Percentiles rank a stretch among this genome's conserved stretches.
Conservation (phyloP, 2,329 filamentous ascomycete species). For the Clarireedia hainanense region DNA sequence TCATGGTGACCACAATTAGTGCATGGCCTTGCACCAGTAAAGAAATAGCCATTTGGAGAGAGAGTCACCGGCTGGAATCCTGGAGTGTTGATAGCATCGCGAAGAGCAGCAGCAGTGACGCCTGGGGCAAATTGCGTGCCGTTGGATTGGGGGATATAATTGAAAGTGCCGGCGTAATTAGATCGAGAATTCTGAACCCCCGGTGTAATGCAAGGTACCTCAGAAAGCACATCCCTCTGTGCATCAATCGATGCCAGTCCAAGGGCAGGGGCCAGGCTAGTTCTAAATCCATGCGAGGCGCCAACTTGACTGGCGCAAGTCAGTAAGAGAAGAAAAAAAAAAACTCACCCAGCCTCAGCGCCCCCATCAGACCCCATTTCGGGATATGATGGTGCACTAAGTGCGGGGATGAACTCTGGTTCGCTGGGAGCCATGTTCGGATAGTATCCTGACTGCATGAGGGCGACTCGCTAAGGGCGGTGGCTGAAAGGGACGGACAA, state of each 20-base stretch:
- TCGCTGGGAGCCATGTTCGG: not conserved
- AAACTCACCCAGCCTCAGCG: slow-evolving; percentile 6
- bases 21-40: not conserved
- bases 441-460: not conserved
- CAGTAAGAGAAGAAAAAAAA: too few relatives aligned
- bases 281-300: too few relatives aligned
- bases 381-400: not conserved
- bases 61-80: not conserved
- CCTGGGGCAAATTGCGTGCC: too few relatives aligned
- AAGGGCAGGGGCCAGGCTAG: too few relatives aligned
- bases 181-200: too few relatives aligned
- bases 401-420: not conserved
- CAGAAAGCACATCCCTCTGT: too few relatives aligned
- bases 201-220: too few relatives aligned
- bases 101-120: too few relatives aligned
- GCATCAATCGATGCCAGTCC: too few relatives aligned
- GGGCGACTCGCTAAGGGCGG: not conserved
- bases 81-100: not conserved
- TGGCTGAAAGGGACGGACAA: not conserved
- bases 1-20: not conserved
- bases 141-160: too few relatives aligned
- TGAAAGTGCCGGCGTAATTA: too few relatives aligned
- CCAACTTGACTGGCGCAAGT: too few relatives aligned
- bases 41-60: not conserved
- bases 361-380: not conserved